These are phyloP conservation scores for Rhizopus stolonifer DNA, from an alignment of 371 early-diverging fungal species.

Conservation along the genomic window DNA sequence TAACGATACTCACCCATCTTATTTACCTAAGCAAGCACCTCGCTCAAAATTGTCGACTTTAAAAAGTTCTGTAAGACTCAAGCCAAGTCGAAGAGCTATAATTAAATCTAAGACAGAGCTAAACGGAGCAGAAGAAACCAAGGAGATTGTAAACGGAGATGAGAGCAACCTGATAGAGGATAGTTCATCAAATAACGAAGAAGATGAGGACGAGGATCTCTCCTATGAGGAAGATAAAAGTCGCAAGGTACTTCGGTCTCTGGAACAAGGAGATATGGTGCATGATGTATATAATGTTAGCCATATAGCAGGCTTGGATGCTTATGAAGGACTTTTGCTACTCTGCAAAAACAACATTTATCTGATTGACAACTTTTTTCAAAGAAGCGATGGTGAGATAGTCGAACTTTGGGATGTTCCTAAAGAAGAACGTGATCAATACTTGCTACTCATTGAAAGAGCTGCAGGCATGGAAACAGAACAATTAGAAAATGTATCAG, in stretches of 20 bases:
- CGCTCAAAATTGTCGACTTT: slow-evolving; percentile 4
- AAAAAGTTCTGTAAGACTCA: background rate
- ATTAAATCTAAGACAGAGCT: background rate
- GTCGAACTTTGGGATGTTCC: slow-evolving; percentile 77
- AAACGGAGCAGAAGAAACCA: background rate
- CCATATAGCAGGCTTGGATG: slow-evolving; percentile 71
- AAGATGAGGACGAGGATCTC: slow-evolving; percentile 33
- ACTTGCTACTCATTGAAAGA: slow-evolving; percentile 58
- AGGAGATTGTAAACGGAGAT: background rate
- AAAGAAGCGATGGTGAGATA: slow-evolving; percentile 68
- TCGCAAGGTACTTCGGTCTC: slow-evolving; percentile 66
- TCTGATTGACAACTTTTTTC: slow-evolving; percentile 76
- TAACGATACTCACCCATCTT: slow-evolving; percentile 31
- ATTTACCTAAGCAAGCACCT: slow-evolving; percentile 50
- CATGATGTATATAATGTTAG: slow-evolving; percentile 75
- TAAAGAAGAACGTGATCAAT: slow-evolving; percentile 69
- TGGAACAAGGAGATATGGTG: slow-evolving; percentile 73
- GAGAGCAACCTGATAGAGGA: background rate
- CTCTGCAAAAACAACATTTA: slow-evolving; percentile 76
- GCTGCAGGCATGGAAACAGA: slow-evolving; percentile 58
- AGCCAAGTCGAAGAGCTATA: background rate
- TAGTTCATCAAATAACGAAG: background rate
- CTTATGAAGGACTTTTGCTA: slow-evolving; percentile 69
- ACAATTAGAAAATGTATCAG: slow-evolving; percentile 41
- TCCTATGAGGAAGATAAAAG: slow-evolving; percentile 73